These are phyloP conservation scores for Verticillium alfalfae DNA, from an alignment of 2,329 filamentous ascomycete genomes.

Conservation along the genomic window DNA sequence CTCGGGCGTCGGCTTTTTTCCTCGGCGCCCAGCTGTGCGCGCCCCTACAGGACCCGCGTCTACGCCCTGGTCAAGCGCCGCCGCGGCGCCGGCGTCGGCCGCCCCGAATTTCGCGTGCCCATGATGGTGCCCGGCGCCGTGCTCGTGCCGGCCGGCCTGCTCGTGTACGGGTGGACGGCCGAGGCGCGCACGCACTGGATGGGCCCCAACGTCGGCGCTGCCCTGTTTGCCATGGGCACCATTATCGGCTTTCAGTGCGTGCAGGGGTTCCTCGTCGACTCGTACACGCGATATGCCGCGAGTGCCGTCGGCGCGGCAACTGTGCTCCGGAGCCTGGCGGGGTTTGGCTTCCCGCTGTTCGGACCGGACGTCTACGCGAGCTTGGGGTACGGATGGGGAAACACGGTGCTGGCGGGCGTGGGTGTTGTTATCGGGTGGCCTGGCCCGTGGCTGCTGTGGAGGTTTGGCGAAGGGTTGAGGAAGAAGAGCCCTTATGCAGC, in stretches of 20 bases:
- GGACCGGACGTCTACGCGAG: constrained; percentile 37
- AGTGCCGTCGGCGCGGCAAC: constrained; percentile 37
- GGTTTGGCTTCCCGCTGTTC: constrained; percentile 47
- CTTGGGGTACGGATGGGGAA: constrained; percentile 36
- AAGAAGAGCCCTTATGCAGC: constrained; percentile 10
- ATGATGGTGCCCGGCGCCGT: constrained; percentile 34
- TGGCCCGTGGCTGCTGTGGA: constrained; percentile 37
- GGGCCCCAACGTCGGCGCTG: constrained; percentile 35
- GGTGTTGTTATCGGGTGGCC: constrained; percentile 34
- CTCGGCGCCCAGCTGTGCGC: constrained; percentile 40
- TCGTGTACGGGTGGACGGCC: constrained; percentile 41
- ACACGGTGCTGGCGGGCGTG: constrained; percentile 33
- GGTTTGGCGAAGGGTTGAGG: constrained; percentile 33
- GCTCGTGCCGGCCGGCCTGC: constrained; percentile 34
- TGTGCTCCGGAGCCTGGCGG: constrained; percentile 40
- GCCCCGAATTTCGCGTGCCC: constrained; percentile 36
- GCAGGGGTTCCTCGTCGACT: constrained; percentile 40
- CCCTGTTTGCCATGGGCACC: constrained; percentile 28
- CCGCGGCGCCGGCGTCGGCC: constrained; percentile 26
- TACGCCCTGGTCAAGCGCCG: constrained; percentile 36
- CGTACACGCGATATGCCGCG: constrained; percentile 39
- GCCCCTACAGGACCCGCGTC: constrained; percentile 36
- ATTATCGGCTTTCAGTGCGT: constrained; percentile 38
- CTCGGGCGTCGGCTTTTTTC: constrained; percentile 41
- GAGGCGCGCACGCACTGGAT: constrained; percentile 38